Evolutionary conservation across 768 basidiomycete species (phyloP), one percentile per base, ranked within the genome.

Genomic region (Brasilioporus rufonigricans): DNA sequence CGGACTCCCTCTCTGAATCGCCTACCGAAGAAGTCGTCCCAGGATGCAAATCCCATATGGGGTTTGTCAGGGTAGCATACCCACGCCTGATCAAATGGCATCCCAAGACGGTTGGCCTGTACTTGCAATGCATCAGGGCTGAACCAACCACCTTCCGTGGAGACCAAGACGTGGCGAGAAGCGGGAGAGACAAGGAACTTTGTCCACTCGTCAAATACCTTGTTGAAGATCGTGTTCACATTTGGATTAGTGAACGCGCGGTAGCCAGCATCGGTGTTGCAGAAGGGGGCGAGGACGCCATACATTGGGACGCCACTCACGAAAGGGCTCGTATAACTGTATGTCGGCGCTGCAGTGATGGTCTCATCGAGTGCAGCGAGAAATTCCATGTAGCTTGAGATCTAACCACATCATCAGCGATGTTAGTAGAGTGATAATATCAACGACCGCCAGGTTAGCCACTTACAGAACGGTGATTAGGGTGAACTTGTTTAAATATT

Each of bases 1-100:
- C n/a, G n/a, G 10, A 67, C 50, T 33, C 61, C 68, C 0, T 64
- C 63, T 38, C n/a, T 24, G 55, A 57, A 57, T 21, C 56, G 29
- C 14, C 70, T 65, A 18, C 70, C 76, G 67, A 87, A 87, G 72
- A 84, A 84, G 56, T 79, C 73, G 52, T 84, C 83, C 81, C 70
- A 81, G 44, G 75, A 77, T 0, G 16, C 65, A 64, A 68, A 82
- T 1, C 83, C 83, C 55, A 75, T 67, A 53, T 80, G 61, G 16
- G 68, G 60, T 0, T 66, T 65, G 2, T 60, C 52, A 0, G 77
- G 76, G 55, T 81, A 66, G 52, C 75, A 79, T 11, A 71, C 61
- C 61, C 71, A 82, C 21, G 71, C 70, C 7, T 36, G 16, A 2
- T 36, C 35, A 7, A 36, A 36, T 36, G 35, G 16, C 35, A n/a